A percentile compares a stretch with the other conserved stretches of the same genome.
Conservation (phyloP, 305 asterid genomes). For the Solanum hybrid region DNA sequence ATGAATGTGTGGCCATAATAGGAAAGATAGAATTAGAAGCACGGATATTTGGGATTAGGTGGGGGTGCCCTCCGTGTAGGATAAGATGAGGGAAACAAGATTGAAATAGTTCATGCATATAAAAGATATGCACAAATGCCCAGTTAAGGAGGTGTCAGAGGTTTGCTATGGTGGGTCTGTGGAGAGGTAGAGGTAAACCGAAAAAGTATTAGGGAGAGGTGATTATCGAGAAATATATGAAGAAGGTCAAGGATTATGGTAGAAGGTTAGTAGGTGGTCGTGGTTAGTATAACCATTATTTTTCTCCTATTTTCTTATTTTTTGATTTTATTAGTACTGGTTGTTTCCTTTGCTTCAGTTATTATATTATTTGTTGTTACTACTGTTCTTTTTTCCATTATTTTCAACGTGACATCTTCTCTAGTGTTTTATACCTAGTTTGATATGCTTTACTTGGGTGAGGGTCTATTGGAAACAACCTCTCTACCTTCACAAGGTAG, state of each 20-base stretch:
- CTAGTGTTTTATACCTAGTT: background rate
- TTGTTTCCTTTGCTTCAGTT: background rate
- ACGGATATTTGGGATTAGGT: background rate
- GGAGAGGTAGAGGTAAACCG: background rate
- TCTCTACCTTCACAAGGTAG: background rate
- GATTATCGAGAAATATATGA: background rate
- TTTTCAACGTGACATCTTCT: background rate
- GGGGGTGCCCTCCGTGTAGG: background rate
- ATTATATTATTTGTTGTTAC: background rate
- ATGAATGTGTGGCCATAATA: background rate
- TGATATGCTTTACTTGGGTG: background rate
- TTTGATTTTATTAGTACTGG: background rate
- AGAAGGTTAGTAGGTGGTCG: background rate
- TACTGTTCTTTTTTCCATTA: background rate
- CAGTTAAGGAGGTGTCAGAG: background rate
- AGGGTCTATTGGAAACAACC: background rate
- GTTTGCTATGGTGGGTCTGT: background rate
- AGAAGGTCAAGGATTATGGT: background rate
- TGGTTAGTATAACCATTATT: background rate
- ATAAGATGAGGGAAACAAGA: background rate
- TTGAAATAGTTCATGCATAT: background rate
- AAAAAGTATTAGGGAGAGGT: background rate
- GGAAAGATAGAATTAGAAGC: background rate
- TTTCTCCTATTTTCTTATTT: background rate
- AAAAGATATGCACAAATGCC: background rate